Conservation (phyloP, 2,329 filamentous ascomycete species). For the Sporothrix sp. region DNA sequence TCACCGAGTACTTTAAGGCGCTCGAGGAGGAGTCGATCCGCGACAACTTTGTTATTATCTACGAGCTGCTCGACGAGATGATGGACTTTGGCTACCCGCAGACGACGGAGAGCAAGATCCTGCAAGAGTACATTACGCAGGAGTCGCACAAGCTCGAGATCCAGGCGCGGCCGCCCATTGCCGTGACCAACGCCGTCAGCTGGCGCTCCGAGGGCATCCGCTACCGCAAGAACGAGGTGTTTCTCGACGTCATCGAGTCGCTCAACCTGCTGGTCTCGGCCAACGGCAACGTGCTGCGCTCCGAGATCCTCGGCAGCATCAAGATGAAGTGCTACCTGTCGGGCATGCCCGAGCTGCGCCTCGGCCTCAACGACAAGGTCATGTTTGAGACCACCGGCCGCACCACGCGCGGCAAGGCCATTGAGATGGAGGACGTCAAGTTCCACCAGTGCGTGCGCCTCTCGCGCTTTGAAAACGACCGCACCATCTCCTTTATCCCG, state of each 20-base stretch:
- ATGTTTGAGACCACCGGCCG: conserved; percentile 98
- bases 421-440: conserved; percentile 99
- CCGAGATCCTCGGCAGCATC: conserved; percentile 90
- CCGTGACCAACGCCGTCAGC: conserved; percentile 94
- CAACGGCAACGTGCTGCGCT: conserved; percentile 88
- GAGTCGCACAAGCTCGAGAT: conserved; percentile 98
- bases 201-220: conserved; percentile 97
- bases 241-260: conserved; percentile 93
- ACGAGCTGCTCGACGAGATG: conserved; percentile 98
- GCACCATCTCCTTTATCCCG: conserved; percentile 97
- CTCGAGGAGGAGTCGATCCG: conserved; percentile 97
- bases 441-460: conserved; percentile 97
- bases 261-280: conserved; percentile 91
- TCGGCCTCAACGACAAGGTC: conserved; percentile 96
- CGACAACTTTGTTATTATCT: conserved; percentile 99
- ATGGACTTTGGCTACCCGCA: conserved; percentile 99
- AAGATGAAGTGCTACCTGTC: conserved; percentile 99
- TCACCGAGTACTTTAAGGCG: conserved; percentile 99
- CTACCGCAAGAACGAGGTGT: conserved; percentile 99
- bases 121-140: conserved; percentile 98
- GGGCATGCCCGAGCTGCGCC: conserved; percentile 90
- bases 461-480: conserved; percentile 94
- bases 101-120: conserved; percentile 95
- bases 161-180: conserved; percentile 90
- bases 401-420: conserved; percentile 87